Evolutionary conservation across 352 stramenopile species (phyloP), one percentile per base, ranked within the genome.

Genomic region (Phytophthora litchii): DNA sequence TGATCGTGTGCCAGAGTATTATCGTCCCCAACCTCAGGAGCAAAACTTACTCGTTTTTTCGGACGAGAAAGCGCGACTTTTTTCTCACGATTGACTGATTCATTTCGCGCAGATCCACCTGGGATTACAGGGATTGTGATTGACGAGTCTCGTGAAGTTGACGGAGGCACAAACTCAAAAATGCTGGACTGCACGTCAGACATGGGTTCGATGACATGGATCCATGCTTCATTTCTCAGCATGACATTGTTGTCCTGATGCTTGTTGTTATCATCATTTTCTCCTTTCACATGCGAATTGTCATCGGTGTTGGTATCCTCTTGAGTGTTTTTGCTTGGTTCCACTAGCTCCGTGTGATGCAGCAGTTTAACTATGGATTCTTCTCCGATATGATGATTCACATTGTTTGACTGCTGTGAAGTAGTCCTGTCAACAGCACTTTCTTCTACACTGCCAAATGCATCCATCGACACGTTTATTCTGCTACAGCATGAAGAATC

Each of bases 211-310:
- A 75, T 34, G 0, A 69, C 56, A 10, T 70, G 68, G 14, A 76
- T 67, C 80, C 80, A 89, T 1, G 80, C 80, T 21, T 77, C 55
- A 54, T 83, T 83, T 21, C 29, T 51, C 3, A 17, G 32, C 10
- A 34, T 13, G 3, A n/a, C n/a, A 0, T 16, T 14, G 23, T 8
- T 16, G 12, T 43, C n/a, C n/a, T 52, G 31, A 36, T 20, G 20
- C 8, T 21, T 31, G 32, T 59, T 59, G 21, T 55, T 64, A 7
- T 59, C 40, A 11, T 27, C 23, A 25, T 6, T 32, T 3, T 23
- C 23, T 16, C 34, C 23, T 36, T 17, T 29, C 29, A 34, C 6
- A 23, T 31, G 21, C 37, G 21, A 16, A 19, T 2, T 31, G 35
- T 42, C 40, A 17, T 40, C 41, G 17, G 7, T 32, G 21, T 40